Evolutionary conservation across 108 stramenopile species (phyloP).

Genomic region (Nitzschia sp.): DNA sequence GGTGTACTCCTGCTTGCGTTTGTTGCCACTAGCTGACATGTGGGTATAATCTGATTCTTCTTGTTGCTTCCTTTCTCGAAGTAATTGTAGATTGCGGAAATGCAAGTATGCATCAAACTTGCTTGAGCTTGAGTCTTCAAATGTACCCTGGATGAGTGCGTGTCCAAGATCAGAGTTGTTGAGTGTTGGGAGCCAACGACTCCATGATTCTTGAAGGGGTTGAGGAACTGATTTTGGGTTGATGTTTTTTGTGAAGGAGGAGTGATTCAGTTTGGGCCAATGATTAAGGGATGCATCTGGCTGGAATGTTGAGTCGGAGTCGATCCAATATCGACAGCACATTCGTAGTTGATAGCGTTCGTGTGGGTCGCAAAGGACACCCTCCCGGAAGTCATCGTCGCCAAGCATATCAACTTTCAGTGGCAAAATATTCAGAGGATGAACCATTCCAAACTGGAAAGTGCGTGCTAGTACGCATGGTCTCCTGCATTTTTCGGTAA

Average conservation of each 20-base stretch:
- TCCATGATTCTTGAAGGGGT: constrained; percentile 28
- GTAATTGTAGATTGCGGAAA: not conserved
- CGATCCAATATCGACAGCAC: constrained; percentile 14
- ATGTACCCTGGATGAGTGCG: constrained; percentile 3
- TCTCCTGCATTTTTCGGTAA: constrained; percentile 7
- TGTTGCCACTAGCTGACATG: too few species aligned
- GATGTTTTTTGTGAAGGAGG: not conserved
- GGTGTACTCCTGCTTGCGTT: too few species aligned
- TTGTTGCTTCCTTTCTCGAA: not conserved
- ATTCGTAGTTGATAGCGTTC: constrained; percentile 15
- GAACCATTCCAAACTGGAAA: constrained; percentile 1
- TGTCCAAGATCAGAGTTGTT: constrained; percentile 7
- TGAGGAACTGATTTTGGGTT: constrained; percentile 3
- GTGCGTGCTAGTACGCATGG: constrained; percentile 28
- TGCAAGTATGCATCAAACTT: not conserved
- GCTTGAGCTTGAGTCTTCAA: not conserved
- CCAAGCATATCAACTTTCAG: constrained; percentile 18
- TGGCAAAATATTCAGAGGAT: constrained; percentile 18
- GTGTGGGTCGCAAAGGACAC: constrained; percentile 7
- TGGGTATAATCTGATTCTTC: not conserved
- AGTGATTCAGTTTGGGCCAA: constrained; percentile 27
- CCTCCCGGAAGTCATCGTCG: constrained; percentile 13
- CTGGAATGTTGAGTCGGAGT: not conserved
- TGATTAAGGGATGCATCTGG: constrained; percentile 19
- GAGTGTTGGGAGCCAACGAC: constrained; percentile 6